Evolutionary conservation across 495 filamentous ascomycete species (phyloP), one percentile per base, ranked within the genome.

Genomic region (Talaromyces proteolyticus): DNA sequence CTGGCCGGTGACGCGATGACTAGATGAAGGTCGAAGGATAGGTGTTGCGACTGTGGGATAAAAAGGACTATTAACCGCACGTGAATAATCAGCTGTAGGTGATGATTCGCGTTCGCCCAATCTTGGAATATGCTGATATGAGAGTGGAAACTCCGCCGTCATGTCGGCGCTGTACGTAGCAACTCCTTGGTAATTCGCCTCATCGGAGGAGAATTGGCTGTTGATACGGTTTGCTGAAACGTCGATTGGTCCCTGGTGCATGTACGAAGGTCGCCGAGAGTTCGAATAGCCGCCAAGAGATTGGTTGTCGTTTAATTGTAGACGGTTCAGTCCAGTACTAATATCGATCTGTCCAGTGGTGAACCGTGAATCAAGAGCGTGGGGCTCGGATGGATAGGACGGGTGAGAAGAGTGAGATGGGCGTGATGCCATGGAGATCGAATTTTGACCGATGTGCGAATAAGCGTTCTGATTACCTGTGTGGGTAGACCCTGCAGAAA

Each of bases 21-120:
- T 64, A 6, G 68, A 63, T 36, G 63, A 50, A 24, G 75, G 72
- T 17, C 74, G 70, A 49, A 69, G 73, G 38, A 61, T 61, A 2
- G 77, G 75, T 37, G 70, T 77, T 10, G 74, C 65, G 3, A 65
- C 70, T 0, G 67, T 65, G 14, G 75, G 67, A 54, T 79, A 83
- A 49, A 84, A 77, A 1, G 85, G 74, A 54, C 78, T 84, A 42
- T 75, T 77, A 44, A 83, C 72, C 17, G 65, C 65, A 6, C 78
- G 78, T 38, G 74, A 66, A 19, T 79, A 74, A 12, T 77, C 80
- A 1, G 73, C 72, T 2, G 82, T 77, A 3, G 83, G 84, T 48
- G 68, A 66, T 5, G 66, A 63, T 22, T 61, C 69, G 24, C 53
- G 68, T 14, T 67, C 66, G 3, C 47, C 62, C 16, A 62, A 48